phyloP scores from a whole-genome alignment of 257 asterid genomes.

The Forsythia viridissima region DNA sequence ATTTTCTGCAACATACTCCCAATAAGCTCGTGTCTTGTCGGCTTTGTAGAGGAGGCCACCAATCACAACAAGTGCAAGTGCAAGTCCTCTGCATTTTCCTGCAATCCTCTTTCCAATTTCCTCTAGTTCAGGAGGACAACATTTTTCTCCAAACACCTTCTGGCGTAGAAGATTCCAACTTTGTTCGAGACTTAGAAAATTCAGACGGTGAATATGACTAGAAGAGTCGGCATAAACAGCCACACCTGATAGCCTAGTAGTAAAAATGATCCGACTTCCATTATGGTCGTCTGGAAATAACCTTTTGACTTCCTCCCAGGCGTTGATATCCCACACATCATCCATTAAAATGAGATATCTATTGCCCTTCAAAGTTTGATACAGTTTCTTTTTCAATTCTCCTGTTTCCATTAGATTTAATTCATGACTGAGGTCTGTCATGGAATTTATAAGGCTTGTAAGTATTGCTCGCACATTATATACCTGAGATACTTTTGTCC shows the following conservation, averaged over 20 bases:
- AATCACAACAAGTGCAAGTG: constrained; percentile 14
- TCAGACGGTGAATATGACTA: constrained; percentile 18
- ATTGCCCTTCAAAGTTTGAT: constrained; percentile 12
- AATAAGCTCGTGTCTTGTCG: background rate
- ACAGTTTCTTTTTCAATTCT: background rate
- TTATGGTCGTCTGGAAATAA: constrained; percentile 23
- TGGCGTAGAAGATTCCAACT: constrained; percentile 24
- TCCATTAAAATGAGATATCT: constrained; percentile 9
- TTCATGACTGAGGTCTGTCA: background rate
- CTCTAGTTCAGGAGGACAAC: constrained; percentile 20
- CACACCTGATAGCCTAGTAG: constrained; percentile 12
- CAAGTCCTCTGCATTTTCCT: constrained; percentile 9
- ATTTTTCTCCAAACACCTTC: constrained; percentile 10
- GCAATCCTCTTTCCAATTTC: constrained; percentile 24
- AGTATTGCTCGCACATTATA: constrained; percentile 12
- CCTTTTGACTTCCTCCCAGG: constrained; percentile 9
- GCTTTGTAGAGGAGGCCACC: background rate
- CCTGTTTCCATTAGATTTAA: background rate
- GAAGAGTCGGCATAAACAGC: constrained; percentile 6
- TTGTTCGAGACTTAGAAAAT: background rate
- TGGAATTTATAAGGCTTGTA: constrained; percentile 9
- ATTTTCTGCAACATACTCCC: background rate
- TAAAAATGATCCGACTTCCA: constrained; percentile 28
- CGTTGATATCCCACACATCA: constrained; percentile 21
- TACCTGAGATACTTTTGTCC: constrained; percentile 15